A percentile compares a stretch with the other conserved stretches of the same genome.
These are phyloP conservation scores for Mrakiaceae sp. DNA, from an alignment of 1,284 basidiomycete genomes.

Conservation along the genomic window DNA sequence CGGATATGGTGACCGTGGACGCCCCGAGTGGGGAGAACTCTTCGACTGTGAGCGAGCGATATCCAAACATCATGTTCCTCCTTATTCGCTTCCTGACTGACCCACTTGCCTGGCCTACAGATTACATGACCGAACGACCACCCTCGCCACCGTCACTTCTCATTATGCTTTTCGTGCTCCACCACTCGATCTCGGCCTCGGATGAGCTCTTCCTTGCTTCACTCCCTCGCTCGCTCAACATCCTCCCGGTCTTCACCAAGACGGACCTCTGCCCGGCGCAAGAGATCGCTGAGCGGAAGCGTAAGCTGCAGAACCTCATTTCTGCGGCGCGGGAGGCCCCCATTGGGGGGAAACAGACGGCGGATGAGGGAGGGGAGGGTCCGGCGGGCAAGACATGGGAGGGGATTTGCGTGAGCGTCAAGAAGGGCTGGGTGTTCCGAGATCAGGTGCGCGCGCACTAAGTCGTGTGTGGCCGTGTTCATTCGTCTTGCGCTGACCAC, in stretches of 20 bases:
- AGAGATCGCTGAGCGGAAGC: background rate
- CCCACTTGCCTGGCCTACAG: background rate
- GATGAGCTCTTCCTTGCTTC: conserved; percentile 14
- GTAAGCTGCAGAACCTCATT: background rate
- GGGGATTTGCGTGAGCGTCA: conserved; percentile 6
- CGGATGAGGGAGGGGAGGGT: background rate
- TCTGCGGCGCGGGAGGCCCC: background rate
- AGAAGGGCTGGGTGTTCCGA: conserved; percentile 1
- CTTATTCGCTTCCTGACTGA: background rate
- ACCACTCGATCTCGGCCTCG: conserved; percentile 3
- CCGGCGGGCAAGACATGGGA: background rate
- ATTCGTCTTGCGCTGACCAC: too few species aligned
- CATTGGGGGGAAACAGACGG: background rate
- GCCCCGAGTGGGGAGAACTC: conserved; percentile 15
- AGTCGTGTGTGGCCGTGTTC: too few species aligned
- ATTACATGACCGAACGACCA: conserved; percentile 6
- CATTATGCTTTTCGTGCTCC: conserved; percentile 7
- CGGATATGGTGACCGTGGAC: conserved; percentile 14
- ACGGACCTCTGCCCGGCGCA: background rate
- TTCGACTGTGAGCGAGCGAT: conserved; percentile 2
- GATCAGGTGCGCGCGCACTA: conserved; percentile 7
- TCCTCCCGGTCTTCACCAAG: conserved; percentile 17
- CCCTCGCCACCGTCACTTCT: conserved; percentile 11
- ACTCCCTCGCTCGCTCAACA: conserved; percentile 5
- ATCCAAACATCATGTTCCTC: background rate